Evolutionary conservation across 352 stramenopile genomes (phyloP), one percentile per base, ranked within the genome.

Genomic region (Phytophthora chlamydospora): DNA sequence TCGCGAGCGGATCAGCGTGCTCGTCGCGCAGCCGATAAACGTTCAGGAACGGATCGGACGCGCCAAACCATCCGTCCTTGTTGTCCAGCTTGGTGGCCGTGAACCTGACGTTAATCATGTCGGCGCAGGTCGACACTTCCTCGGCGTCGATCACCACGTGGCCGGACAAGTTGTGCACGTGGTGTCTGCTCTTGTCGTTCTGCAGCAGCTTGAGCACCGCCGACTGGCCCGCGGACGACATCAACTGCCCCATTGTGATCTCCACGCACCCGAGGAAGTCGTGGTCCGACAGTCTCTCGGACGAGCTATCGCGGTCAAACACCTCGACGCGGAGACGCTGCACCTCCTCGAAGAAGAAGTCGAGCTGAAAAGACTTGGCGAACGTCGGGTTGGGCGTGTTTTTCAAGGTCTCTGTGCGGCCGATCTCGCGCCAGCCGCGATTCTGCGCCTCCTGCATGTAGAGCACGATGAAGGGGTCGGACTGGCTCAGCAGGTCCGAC

Each of bases 331-430:
- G 68, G 34, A 96, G 58, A 10, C 79, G 76, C 70, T 96, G 87
- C 1, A 95, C 78, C 31, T 96, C 87, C 55, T 92, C 83, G 53
- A 92, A 92, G 58, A 86, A 89, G 50, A 85, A 92, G 47, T 90
- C 82, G 19, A 91, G 29, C 48, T 91, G 69, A 40, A 95, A 82
- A 6, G 75, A 75, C 24, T 73, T 89, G 43, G 81, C 83, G 61
- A 93, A 95, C 13, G 60, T 78, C 58, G 86, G 86, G 49, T 90
- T 75, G 8, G 81, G 52, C 3, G 71, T 80, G 54, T 95, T 93
- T 6, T 68, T 43, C 11, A 93, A 76, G 3, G 87, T 91, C 67
- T 95, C 86, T 3, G 86, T 95, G 56, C 84, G 76, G 17, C 86
- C 84, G 34, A 95, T 39, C 50, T 95, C 84, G 9, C 69, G 71